Evolutionary conservation across 257 asterid species (phyloP), one percentile per base, ranked within the genome.

Genomic region (Plantago major): DNA sequence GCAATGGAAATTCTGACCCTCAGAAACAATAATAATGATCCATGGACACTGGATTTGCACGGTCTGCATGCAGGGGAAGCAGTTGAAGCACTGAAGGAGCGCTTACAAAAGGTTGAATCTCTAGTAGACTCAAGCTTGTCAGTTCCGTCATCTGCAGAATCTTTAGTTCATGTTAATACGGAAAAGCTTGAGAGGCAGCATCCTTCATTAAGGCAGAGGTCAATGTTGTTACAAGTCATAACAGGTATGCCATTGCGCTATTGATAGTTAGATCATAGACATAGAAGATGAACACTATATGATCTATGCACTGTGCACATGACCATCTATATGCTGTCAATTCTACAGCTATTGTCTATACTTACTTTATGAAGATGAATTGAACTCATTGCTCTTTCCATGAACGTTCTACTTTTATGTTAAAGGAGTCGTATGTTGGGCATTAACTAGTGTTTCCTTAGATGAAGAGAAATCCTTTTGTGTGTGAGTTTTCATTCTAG

Each of bases 31-130:
- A 67, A 76, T 58, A 92, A 84, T 75, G 96, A 92, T 72, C 19
- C 38, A 22, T 86, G 95, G 95, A 84, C 86, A 62, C 58, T 92
- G 78, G 99, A 92, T 74, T 80, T 92, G 73, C 99, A 92, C 78
- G 99, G 99, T 69, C 95, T 92, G 68, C 97, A 92, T 71, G 84
- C 95, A 44, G 73, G 75, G 12, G 99, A 92, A 78, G 97, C 99
- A 62, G 89, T 92, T 71, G 73, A 77, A 75, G 97, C 95, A 60
- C 63, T 92, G 81, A 74, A 57, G 69, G 88, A 80, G 57, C 97
- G 77, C 61, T 74, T 92, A 60, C 79, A 43, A 56, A 77, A 61
- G 67, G 81, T 84, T 67, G 99, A 92, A 76, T 70, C 79, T 63
- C 63, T 63, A 60, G 65, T 67, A 55, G 77, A 78, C 60, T 26